Evolutionary conservation across 2,329 filamentous ascomycete species (phyloP).

Genomic region (Peltaster fructicola): DNA sequence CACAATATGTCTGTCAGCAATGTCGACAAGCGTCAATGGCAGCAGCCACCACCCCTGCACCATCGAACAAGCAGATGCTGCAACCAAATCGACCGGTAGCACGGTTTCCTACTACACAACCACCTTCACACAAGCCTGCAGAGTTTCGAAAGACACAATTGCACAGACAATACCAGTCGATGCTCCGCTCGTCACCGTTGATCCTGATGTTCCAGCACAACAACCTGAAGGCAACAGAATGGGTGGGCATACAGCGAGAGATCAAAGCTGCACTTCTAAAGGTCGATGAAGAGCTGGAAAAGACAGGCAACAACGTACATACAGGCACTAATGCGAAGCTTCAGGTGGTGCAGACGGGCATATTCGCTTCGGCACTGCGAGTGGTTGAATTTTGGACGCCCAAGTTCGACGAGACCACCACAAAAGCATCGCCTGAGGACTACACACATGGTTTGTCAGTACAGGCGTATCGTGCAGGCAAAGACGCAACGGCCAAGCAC

Average conservation of each 20-base stretch:
- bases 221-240: constrained; percentile 58
- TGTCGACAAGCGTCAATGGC: constrained; percentile 31
- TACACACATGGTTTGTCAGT: constrained; percentile 43
- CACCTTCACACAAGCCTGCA: constrained; percentile 69
- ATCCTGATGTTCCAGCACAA: constrained; percentile 76
- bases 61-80: constrained; percentile 33
- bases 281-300: constrained; percentile 39
- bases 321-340: constrained; percentile 36
- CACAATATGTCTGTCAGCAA: constrained; percentile 19
- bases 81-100: constrained; percentile 27
- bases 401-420: constrained; percentile 12
- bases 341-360: constrained; percentile 73
- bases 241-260: constrained; percentile 55
- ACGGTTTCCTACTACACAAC: constrained; percentile 49
- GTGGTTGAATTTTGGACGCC: constrained; percentile 63
- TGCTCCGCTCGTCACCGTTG: constrained; percentile 69
- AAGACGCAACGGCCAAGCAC: constrained; percentile 33
- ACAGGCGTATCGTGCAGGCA: constrained; percentile 33
- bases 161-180: constrained; percentile 67
- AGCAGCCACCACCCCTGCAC: constrained; percentile 33
- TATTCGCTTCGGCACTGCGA: constrained; percentile 70
- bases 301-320: constrained; percentile 44
- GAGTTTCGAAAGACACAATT: constrained; percentile 85
- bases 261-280: constrained; percentile 42
- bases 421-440: constrained; percentile 25